Base-by-base conservation (phyloP, 441 rosid genomes). In the Adansonia grandidieri region DNA sequence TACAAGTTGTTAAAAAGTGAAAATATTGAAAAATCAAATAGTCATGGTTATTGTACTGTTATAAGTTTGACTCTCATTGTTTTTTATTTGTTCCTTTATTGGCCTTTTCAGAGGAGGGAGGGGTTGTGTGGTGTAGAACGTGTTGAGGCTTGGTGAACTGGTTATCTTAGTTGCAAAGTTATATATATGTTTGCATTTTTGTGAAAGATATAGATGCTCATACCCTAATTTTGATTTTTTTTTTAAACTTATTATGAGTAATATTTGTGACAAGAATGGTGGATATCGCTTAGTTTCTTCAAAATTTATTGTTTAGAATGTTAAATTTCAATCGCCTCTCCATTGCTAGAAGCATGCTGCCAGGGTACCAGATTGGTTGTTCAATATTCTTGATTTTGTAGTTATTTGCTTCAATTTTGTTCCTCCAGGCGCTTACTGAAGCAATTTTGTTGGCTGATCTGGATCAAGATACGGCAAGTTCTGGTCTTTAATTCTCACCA, bases 401-500 rank as follows among this genome's bases (percentile, higher is more conserved):
- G 50, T 56, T 62, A 40, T 64, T 71, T 71, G 22, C 37, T 61
- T 68, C 54, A 54, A 56, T 48, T 73, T 81, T 77, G n/a, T 78
- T 42, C 51, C 32, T 84, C 76, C 90, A 96, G 99, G 88, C 96
- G 76, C 91, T 94, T 5, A 81, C 98, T 7, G 99, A 96, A 84
- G 99, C 96, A 76, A 83, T 94, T 80, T 68, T 96, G 77, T 81
- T 94, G 84, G 89, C 98, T 73, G 99, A 96, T 85, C 84, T 96
- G 62, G 98, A 94, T 62, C 90, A 85, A 76, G 90, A 94, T 82
- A 92, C 99, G 45, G 98, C 91, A 82, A 88, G 93, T 76, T 22
- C 51, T 82, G 50, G 17, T 74, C 69, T 71, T 71, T 9, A 53
- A 32, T 10, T 37, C 54, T 50, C 77, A 57, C 53, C 61, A 44